phyloP scores from a whole-genome alignment of 345 rosid species.

The Noccaea caerulescens region DNA sequence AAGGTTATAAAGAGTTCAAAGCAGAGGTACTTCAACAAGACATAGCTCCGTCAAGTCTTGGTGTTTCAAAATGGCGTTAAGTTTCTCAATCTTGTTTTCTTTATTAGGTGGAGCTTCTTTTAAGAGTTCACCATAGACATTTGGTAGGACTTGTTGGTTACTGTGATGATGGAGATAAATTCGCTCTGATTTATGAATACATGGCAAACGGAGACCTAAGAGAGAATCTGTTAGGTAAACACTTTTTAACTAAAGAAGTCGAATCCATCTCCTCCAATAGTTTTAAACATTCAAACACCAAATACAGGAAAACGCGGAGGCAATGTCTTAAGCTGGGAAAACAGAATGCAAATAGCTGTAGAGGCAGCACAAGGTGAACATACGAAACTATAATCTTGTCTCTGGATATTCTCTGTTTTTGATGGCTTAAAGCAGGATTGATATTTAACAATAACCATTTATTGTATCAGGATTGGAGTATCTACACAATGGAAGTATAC shows the following conservation, averaged over 20 bases:
- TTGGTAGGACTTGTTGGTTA: constrained; percentile 59
- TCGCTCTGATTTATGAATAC: constrained; percentile 59
- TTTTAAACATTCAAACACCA: not conserved
- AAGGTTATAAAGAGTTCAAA: constrained; percentile 46
- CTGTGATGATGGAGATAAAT: constrained; percentile 49
- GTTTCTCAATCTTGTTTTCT: not conserved
- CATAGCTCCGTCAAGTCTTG: too few relatives aligned
- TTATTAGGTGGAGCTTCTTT: constrained; percentile 28
- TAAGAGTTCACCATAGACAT: constrained; percentile 47
- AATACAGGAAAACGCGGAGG: constrained; percentile 36
- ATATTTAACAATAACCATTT: not conserved
- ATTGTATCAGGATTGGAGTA: constrained; percentile 26
- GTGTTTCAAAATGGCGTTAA: too few relatives aligned
- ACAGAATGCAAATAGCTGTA: constrained; percentile 52
- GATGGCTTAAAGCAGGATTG: not conserved
- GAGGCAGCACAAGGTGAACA: constrained; percentile 60
- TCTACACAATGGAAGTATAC: constrained; percentile 52
- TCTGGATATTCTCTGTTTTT: not conserved
- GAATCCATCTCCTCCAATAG: not conserved
- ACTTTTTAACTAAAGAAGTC: not conserved
- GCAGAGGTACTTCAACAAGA: constrained; percentile 43
- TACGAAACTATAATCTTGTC: not conserved
- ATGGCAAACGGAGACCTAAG: constrained; percentile 59
- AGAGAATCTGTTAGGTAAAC: constrained; percentile 43
- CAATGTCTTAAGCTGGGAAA: constrained; percentile 49